These are phyloP conservation scores for Talaromyces sp. DNA, from an alignment of 2,329 filamentous ascomycete species.

Conservation along the genomic window DNA sequence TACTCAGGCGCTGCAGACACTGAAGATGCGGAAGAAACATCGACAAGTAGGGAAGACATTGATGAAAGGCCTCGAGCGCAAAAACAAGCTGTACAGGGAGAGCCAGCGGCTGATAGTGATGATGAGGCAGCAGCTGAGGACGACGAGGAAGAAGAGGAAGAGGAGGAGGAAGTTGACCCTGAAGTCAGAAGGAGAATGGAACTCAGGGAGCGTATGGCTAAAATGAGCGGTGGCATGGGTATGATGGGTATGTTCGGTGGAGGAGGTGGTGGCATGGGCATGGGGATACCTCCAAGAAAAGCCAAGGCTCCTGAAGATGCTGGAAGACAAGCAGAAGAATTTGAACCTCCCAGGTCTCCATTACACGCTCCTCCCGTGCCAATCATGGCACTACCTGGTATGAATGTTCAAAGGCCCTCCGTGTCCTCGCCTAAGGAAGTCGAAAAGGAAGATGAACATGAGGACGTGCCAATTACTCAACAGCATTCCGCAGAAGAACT, in stretches of 20 bases:
- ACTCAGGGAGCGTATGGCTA: slow-evolving; percentile 90
- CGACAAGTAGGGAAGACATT: slow-evolving; percentile 70
- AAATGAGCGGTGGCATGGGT: slow-evolving; percentile 96
- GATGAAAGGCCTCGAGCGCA: slow-evolving; percentile 51
- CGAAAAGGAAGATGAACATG: slow-evolving; percentile 52
- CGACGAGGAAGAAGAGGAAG: slow-evolving; percentile 64
- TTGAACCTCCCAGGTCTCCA: slow-evolving; percentile 28
- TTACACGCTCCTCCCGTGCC: slow-evolving; percentile 46
- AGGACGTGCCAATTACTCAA: slow-evolving; percentile 41
- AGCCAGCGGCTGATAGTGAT: slow-evolving; percentile 38
- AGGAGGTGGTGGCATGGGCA: slow-evolving; percentile 48
- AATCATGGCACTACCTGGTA: slow-evolving; percentile 66
- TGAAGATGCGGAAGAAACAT: slow-evolving; percentile 59
- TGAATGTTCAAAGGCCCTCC: slow-evolving; percentile 55
- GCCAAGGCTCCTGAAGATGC: slow-evolving; percentile 43
- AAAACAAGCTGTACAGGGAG: slow-evolving; percentile 36
- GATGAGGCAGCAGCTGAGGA: slow-evolving; percentile 48
- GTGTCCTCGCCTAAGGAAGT: slow-evolving; percentile 43
- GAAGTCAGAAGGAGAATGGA: slow-evolving; percentile 83
- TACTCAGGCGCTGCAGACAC: slow-evolving; percentile 62
- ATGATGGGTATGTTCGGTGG: slow-evolving; percentile 91
- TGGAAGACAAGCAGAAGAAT: slow-evolving; percentile 30
- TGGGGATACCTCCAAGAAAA: slow-evolving; percentile 55
- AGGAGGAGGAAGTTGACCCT: slow-evolving; percentile 82
- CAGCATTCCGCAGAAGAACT: slow-evolving; percentile 46